Conservation (phyloP, 2,329 filamentous ascomycete genomes). For the Dryadomyces quercivorus region DNA sequence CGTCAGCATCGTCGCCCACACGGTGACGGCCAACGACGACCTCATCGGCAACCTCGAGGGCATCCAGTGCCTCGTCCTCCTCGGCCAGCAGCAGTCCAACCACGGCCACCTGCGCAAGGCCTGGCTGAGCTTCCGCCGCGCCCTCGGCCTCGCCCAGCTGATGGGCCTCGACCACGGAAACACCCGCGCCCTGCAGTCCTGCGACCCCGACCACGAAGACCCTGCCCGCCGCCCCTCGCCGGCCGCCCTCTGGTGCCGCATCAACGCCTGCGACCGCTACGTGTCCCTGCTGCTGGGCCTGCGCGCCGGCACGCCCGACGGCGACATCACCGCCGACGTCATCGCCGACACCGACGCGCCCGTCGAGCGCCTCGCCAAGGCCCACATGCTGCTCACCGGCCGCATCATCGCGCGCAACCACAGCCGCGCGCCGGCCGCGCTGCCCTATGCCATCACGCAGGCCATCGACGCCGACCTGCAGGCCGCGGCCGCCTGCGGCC, state of each 20-base stretch:
- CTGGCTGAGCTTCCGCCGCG: constrained; percentile 38
- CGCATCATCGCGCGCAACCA: constrained; percentile 38
- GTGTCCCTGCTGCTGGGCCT: constrained; percentile 39
- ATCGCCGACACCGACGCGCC: constrained; percentile 20
- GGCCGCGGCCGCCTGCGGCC: constrained; percentile 20
- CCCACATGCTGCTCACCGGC: constrained; percentile 28
- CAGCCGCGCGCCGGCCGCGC: constrained; percentile 23
- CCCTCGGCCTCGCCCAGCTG: constrained; percentile 36
- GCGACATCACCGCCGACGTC: constrained; percentile 9
- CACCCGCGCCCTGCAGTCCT: constrained; percentile 23
- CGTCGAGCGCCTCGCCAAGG: constrained; percentile 30
- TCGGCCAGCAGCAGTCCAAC: constrained; percentile 37
- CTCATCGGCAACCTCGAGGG: constrained; percentile 39
- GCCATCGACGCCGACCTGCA: constrained; percentile 36
- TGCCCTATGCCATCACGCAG: constrained; percentile 26
- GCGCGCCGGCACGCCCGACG: constrained; percentile 28
- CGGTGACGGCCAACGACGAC: constrained; percentile 38
- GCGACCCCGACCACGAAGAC: constrained; percentile 21
- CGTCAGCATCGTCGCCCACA: constrained; percentile 19
- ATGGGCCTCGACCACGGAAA: constrained; percentile 32
- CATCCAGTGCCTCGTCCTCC: constrained; percentile 36
- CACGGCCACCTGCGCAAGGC: constrained; percentile 40
- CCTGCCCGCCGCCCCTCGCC: constrained; percentile 18
- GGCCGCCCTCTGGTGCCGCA: constrained; percentile 32
- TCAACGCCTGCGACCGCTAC: constrained; percentile 36